These are phyloP conservation scores for Penicillium hordei DNA, from an alignment of 2,329 filamentous ascomycete genomes.

Conservation along the genomic window DNA sequence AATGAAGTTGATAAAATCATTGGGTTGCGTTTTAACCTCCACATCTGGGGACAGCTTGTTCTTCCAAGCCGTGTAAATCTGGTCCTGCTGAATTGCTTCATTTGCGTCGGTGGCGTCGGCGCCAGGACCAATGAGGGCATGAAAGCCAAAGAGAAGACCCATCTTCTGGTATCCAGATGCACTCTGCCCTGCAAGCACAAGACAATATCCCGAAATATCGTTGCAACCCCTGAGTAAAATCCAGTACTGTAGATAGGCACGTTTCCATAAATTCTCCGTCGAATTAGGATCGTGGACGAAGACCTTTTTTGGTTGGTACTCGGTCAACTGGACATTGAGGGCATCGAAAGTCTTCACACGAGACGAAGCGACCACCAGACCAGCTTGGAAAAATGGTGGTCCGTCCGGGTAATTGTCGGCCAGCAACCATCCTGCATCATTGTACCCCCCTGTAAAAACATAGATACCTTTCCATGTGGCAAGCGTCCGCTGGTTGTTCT, in stretches of 20 bases:
- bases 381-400: neutral
- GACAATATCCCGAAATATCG: neutral
- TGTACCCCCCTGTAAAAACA: neutral
- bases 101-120: neutral
- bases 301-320: neutral
- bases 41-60: neutral
- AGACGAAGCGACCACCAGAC: neutral
- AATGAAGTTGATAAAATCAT: neutral
- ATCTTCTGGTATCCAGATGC: neutral
- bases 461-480: neutral
- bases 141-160: neutral
- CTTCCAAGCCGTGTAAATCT: neutral
- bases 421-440: neutral
- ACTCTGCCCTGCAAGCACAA: neutral
- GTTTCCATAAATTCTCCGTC: neutral
- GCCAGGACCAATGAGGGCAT: neutral
- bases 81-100: neutral
- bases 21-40: neutral
- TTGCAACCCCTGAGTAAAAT: neutral
- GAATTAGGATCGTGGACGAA: too few relatives aligned
- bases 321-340: neutral
- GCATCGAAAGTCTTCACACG: neutral
- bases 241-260: neutral
- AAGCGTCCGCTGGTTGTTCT: neutral
- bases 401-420: neutral